Evolutionary conservation across 441 rosid species (phyloP).

Genomic region (Theobroma grandiflorum): DNA sequence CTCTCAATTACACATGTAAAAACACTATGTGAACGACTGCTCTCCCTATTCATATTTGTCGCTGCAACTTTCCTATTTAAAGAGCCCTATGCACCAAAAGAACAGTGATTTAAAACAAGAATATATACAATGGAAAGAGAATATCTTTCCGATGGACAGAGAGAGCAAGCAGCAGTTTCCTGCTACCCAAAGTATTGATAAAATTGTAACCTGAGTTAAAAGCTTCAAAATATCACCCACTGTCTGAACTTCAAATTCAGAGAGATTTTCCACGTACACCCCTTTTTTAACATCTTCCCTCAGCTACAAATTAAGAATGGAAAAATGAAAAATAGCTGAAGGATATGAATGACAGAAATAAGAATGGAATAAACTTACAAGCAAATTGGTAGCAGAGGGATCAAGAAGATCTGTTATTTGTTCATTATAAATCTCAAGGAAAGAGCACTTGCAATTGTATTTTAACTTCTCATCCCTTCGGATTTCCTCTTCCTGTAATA

Average conservation of each 20-base stretch:
- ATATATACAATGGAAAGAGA: background rate
- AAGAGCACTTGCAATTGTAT: constrained; percentile 97
- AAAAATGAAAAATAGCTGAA: constrained; percentile 18
- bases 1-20: constrained; percentile 98
- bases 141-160: background rate
- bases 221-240: constrained; percentile 88
- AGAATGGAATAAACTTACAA: constrained; percentile 48
- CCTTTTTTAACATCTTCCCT: constrained; percentile 92
- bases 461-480: constrained; percentile 89
- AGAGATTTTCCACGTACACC: constrained; percentile 95
- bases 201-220: constrained; percentile 71
- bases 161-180: background rate
- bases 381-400: constrained; percentile 88
- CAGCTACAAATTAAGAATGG: constrained; percentile 55
- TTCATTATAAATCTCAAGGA: constrained; percentile 95
- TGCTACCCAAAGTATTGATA: constrained; percentile 5
- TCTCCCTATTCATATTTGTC: constrained; percentile 97
- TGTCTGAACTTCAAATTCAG: constrained; percentile 87
- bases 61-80: constrained; percentile 95
- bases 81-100: constrained; percentile 69
- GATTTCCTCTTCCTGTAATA: constrained; percentile 94
- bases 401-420: constrained; percentile 97
- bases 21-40: constrained; percentile 98
- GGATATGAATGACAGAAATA: constrained; percentile 7
- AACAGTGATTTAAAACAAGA: constrained; percentile 22